Base-by-base conservation (phyloP, 2,329 filamentous ascomycete species). In the Elsinoe necatrix region DNA sequence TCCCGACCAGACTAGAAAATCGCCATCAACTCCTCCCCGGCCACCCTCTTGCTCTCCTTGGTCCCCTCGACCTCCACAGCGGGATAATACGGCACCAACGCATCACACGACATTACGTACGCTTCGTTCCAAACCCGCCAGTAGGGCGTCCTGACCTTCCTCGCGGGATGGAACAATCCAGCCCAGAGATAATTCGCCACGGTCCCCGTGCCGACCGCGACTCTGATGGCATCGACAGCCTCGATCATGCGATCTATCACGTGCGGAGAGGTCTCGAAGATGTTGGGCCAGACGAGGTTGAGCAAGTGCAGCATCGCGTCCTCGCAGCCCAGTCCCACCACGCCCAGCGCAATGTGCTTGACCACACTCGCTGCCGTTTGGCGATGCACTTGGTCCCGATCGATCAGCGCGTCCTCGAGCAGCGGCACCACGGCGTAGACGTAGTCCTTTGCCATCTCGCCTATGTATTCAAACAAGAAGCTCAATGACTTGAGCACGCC, bases 131-230 rank as follows among this genome's bases (percentile, higher is more conserved):
- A 96, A 42, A 98, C 76, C 58, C 93, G 80, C 92, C 93, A 98
- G 75, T 97, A 98, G 18, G 95, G 93, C 61, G 83, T 85, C 60
- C 93, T 82, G 55, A 98, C 93, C 75, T 97, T 97, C 61, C 93
- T 82, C 2, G 93, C 93, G 0, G 93, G 92, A 69, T 98, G 95
- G 79, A 98, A 98, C 16, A 98, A 77, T 16, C 93, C 93, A 0
- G 93, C 92, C 91, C 91, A 97, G 59, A 97, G 86, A 71, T 98
- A 98, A 75, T 98, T 98, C 80, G 98, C 86, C 34, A 96, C 89
- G 20, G 95, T 76, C 2, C 93, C 93, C 0, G 90, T 89, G 0
- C 93, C 93, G 43, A 97, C 86, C 0, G 92, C 90, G 77, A 96
- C 89, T 48, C 93, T 84, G 61, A 98, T 88, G 37, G 91, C 93